Percentiles rank a stretch among this genome's conserved stretches.
Evolutionary conservation across 2,329 filamentous ascomycete species (phyloP).

Genomic region (Teratosphaeria viscida): DNA sequence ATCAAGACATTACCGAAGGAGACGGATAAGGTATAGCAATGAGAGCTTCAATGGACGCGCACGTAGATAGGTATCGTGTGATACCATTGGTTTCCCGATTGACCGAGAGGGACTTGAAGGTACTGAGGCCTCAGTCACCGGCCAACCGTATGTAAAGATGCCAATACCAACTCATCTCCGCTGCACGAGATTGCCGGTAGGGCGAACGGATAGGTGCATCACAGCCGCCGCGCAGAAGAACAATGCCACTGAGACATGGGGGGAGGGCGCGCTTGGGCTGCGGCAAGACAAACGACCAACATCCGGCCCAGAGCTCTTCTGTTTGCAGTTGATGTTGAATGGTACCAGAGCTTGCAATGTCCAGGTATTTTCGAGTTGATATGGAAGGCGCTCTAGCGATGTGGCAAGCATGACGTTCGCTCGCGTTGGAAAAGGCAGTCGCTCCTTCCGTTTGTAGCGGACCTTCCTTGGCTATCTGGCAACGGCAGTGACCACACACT

Average conservation of each 20-base stretch:
- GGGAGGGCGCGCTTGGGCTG: neutral
- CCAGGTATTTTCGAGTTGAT: neutral
- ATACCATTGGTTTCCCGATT: neutral
- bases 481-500: neutral
- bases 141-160: neutral
- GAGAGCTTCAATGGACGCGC: neutral
- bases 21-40: conserved; percentile 10
- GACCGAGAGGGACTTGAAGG: neutral
- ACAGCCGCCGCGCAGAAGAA: neutral
- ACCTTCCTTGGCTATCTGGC: neutral
- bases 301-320: neutral
- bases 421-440: conserved; percentile 1
- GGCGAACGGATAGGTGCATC: neutral
- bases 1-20: conserved; percentile 46
- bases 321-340: neutral
- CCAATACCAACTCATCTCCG: neutral
- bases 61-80: neutral
- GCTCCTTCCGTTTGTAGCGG: conserved; percentile 8
- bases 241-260: neutral
- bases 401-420: conserved; percentile 2
- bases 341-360: neutral
- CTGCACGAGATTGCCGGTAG: neutral
- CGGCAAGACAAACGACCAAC: neutral
- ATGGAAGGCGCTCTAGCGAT: neutral
- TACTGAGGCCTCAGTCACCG: neutral